Evolutionary conservation across 1,284 basidiomycete genomes (phyloP).

Genomic region (Takashimella koratensis): DNA sequence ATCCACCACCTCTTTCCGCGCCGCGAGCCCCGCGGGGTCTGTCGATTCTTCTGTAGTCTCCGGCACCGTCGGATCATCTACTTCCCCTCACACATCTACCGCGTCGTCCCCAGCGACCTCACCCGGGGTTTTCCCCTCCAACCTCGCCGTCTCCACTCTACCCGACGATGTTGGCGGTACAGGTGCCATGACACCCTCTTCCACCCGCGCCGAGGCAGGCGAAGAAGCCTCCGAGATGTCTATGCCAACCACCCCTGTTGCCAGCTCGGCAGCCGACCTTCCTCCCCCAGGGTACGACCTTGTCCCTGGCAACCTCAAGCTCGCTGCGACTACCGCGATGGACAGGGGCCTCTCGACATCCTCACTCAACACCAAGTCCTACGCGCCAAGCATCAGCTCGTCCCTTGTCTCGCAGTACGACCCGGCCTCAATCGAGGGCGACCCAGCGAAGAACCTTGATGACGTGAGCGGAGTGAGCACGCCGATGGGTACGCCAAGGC

Average conservation of each 20-base stretch:
- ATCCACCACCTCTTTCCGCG: conserved; percentile 9
- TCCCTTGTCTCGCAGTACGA: conserved; percentile 36
- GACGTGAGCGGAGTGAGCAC: conserved; percentile 44
- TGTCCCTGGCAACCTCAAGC: conserved; percentile 34
- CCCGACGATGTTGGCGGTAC: conserved; percentile 28
- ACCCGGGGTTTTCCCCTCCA: conserved; percentile 19
- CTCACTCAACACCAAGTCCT: conserved; percentile 1
- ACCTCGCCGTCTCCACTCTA: conserved; percentile 29
- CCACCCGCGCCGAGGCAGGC: conserved; percentile 42
- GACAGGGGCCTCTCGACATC: not conserved
- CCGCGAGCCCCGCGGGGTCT: conserved; percentile 32
- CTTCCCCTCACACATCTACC: conserved; percentile 29
- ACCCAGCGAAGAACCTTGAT: conserved; percentile 31
- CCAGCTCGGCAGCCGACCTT: conserved; percentile 23
- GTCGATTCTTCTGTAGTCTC: conserved; percentile 24
- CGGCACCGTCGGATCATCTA: conserved; percentile 1
- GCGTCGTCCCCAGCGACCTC: conserved; percentile 30
- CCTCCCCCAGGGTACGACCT: conserved; percentile 31
- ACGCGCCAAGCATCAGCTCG: conserved; percentile 26
- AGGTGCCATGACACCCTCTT: conserved; percentile 41
- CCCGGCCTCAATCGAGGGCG: conserved; percentile 22
- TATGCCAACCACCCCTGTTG: conserved; percentile 37
- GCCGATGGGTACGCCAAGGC: conserved; percentile 41
- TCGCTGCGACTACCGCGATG: conserved; percentile 18
- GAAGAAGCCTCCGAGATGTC: conserved; percentile 33